A percentile compares a stretch with the other conserved stretches of the same genome.
phyloP scores from a whole-genome alignment of 2,329 filamentous ascomycete species.

The Tolypocladium cylindrosporum region DNA sequence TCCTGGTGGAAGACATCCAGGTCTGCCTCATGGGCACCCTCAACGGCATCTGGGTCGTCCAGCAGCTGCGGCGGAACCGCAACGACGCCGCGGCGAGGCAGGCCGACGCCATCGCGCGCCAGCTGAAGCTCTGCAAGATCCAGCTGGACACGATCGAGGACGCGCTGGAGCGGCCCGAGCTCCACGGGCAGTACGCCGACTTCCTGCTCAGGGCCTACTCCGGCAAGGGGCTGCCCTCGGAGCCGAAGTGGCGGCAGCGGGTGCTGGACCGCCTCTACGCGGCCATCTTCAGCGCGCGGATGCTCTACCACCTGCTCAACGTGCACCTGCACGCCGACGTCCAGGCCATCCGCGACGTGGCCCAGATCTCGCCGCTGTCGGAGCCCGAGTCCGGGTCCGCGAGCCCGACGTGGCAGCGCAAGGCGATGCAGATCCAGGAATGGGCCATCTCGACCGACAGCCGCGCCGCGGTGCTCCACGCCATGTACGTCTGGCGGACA shows the following conservation, averaged over 20 bases:
- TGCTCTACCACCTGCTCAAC: conserved; percentile 25
- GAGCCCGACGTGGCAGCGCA: conserved; percentile 9
- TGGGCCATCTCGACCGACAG: conserved; percentile 21
- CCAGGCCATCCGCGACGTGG: conserved; percentile 6
- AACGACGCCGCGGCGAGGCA: conserved; percentile 3
- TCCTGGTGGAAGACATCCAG: conserved; percentile 24
- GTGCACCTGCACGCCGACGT: conserved; percentile 26
- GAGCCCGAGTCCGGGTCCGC: conserved; percentile 3
- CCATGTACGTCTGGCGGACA: conserved; percentile 18
- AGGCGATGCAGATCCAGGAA: conserved; percentile 10
- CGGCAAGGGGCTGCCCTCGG: conserved; percentile 15
- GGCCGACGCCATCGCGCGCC: conserved; percentile 2
- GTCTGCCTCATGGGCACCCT: conserved; percentile 19
- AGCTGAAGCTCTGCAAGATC: conserved; percentile 7
- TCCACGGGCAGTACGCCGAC: conserved; percentile 7
- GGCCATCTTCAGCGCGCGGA: conserved; percentile 19
- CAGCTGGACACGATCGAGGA: conserved; percentile 9
- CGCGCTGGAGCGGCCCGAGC: conserved; percentile 7
- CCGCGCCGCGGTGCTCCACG: conserved; percentile 22
- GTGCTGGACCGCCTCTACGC: conserved; percentile 18
- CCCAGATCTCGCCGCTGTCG: conserved; percentile 1
- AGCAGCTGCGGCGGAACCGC: conserved; percentile 13
- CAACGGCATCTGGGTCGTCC: conserved; percentile 20
- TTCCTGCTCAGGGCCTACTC: conserved; percentile 17
- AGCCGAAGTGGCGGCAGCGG: conserved; percentile 10